Percentiles rank a stretch among this genome's conserved stretches.
Evolutionary conservation across 441 rosid genomes (phyloP).

Genomic region (Populus trichocarpa): DNA sequence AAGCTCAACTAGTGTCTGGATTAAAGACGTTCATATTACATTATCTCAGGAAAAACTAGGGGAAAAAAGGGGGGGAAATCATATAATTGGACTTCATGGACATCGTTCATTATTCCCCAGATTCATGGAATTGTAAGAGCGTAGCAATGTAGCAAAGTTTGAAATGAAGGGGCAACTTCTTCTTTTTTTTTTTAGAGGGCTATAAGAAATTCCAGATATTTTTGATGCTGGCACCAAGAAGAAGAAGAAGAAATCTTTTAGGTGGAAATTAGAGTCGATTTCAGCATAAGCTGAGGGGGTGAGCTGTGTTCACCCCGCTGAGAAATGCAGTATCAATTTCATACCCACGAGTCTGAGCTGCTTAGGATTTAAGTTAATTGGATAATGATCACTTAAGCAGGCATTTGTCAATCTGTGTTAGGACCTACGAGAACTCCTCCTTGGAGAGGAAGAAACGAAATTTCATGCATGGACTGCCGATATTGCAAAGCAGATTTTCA

Average conservation of each 20-base stretch:
- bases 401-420: not conserved
- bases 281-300: not conserved
- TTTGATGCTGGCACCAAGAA: not conserved
- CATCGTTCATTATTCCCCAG: too few relatives aligned
- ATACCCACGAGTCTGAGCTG: not conserved
- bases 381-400: not conserved
- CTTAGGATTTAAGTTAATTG: not conserved
- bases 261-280: not conserved
- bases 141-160: too few relatives aligned
- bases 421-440: not conserved
- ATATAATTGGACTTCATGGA: too few relatives aligned
- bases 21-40: too few relatives aligned
- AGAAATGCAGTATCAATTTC: not conserved
- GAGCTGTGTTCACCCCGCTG: not conserved
- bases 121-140: too few relatives aligned
- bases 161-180: not conserved
- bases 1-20: too few relatives aligned
- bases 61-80: too few relatives aligned
- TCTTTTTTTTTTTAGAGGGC: not conserved
- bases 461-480: not conserved
- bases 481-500: not conserved
- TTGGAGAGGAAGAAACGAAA: not conserved
- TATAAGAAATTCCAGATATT: not conserved
- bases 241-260: too few relatives aligned
- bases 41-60: too few relatives aligned